Evolutionary conservation across 1,139 yeast genomes (phyloP).

Genomic region (Taphrina populina): DNA sequence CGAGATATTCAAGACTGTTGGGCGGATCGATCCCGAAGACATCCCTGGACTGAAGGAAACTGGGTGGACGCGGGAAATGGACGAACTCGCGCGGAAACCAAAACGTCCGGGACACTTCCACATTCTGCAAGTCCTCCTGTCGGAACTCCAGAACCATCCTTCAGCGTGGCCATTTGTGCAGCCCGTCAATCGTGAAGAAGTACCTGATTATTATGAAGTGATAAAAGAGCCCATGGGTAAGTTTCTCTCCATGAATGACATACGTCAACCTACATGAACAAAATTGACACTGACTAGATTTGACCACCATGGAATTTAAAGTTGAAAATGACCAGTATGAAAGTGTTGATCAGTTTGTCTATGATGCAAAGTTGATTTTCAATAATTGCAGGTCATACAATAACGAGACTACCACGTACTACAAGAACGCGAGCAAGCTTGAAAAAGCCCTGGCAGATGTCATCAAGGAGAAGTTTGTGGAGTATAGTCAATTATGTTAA

Average conservation of each 20-base stretch:
- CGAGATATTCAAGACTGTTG: slow-evolving; percentile 57
- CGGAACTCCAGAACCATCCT: slow-evolving; percentile 89
- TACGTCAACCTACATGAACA: not conserved
- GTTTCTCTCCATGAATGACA: not conserved
- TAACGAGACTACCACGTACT: slow-evolving; percentile 85
- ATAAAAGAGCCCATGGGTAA: slow-evolving; percentile 90
- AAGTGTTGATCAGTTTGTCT: slow-evolving; percentile 83
- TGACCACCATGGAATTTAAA: slow-evolving; percentile 91
- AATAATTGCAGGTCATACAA: slow-evolving; percentile 88
- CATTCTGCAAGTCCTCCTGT: slow-evolving; percentile 80
- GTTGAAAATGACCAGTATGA: slow-evolving; percentile 89
- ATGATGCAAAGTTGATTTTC: slow-evolving; percentile 81
- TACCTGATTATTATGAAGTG: slow-evolving; percentile 92
- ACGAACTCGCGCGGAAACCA: slow-evolving; percentile 90
- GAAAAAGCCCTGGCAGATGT: slow-evolving; percentile 28
- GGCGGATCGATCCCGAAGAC: slow-evolving; percentile 48
- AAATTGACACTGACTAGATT: slow-evolving; percentile 50
- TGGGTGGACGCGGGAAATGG: slow-evolving; percentile 99
- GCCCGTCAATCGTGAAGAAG: slow-evolving; percentile 91
- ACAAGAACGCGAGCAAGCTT: slow-evolving; percentile 47
- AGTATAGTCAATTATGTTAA: slow-evolving; percentile 12
- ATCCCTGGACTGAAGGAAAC: slow-evolving; percentile 63
- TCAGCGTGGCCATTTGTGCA: slow-evolving; percentile 98
- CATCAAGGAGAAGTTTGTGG: slow-evolving; percentile 31
- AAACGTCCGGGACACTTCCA: slow-evolving; percentile 94